Base-by-base conservation (phyloP, 306 rosid species). In the Lupinus albus region DNA sequence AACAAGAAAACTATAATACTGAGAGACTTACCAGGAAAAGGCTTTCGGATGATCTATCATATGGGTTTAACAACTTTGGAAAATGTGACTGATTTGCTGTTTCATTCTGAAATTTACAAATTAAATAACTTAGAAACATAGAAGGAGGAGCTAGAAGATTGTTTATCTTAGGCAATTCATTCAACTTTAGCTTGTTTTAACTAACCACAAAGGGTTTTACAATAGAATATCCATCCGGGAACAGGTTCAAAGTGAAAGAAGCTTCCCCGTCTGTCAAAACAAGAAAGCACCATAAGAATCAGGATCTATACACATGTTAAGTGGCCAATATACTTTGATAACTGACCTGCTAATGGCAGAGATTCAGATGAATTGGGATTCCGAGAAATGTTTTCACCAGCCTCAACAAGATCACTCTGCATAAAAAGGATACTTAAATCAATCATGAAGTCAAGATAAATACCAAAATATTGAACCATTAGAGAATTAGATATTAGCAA, bases 161-260 rank as follows among this genome's bases (percentile, higher is more conserved):
- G 25, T 18, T 59, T 53, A 52, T 16, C 47, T 65, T 21, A 63
- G 47, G 63, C 6, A 20, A 52, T 68, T 70, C 46, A 8, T 73
- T 63, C 52, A 18, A 51, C 32, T 44, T n/a, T 11, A 69, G 39
- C 15, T 53, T 57, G 45, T 62, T 74, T 63, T 33, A 42, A 81
- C 99, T 76, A 73, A 94, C 99, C 99, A 90, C 92, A 1, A 75
- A 67, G 9, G 96, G 84, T 75, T 88, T 90, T 76, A 92, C 88
- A 41, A 94, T 77, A 49, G 92, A 90, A 81, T 94, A 94, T 78
- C 97, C 99, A 82, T 90, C 91, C 14, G 82, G 74, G 63, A 90
- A 90, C 82, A 94, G 81, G 67, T 81, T 85, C 82, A 94, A 67
- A 0, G 87, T 81, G 82, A 94, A 90, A 72, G 99, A 90, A 79